Conservation (phyloP, 345 rosid genomes). For the Durio zibethinus region DNA sequence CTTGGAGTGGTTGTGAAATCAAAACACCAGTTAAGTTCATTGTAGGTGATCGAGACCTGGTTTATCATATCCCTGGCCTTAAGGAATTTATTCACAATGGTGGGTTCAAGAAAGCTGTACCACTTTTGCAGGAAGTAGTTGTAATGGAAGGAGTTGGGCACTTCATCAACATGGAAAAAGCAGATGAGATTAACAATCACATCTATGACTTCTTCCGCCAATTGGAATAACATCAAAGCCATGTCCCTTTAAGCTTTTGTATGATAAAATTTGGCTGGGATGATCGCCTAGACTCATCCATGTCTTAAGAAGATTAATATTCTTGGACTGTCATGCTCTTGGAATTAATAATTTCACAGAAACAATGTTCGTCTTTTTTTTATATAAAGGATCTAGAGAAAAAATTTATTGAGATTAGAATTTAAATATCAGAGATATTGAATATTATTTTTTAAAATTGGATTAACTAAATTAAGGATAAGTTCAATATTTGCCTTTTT, state of each 20-base stretch:
- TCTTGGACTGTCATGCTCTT: no score
- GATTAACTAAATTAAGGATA: no score
- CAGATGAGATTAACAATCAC: slow-evolving; percentile 29
- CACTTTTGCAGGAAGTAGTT: slow-evolving; percentile 27
- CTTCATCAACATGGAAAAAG: slow-evolving; percentile 33
- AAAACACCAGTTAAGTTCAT: slow-evolving; percentile 46
- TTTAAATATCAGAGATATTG: no score
- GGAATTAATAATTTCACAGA: no score
- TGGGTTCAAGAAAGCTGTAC: slow-evolving; percentile 9
- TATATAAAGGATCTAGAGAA: no score
- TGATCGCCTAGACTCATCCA: no score
- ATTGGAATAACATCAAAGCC: not conserved
- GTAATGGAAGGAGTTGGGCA: slow-evolving; percentile 40
- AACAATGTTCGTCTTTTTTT: no score
- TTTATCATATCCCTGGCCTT: not conserved
- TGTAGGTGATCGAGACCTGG: slow-evolving; percentile 46
- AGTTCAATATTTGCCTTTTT: no score
- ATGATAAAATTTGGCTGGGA: not conserved
- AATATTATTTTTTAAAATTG: no score
- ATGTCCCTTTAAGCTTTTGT: not conserved
- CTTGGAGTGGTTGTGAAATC: slow-evolving; percentile 52
- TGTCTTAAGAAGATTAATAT: no score
- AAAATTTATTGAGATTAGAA: no score
- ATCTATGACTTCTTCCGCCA: slow-evolving; percentile 27
- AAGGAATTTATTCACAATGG: slow-evolving; percentile 33